phyloP scores from a whole-genome alignment of 1,139 yeast genomes.

The Lodderomyces margitis region DNA sequence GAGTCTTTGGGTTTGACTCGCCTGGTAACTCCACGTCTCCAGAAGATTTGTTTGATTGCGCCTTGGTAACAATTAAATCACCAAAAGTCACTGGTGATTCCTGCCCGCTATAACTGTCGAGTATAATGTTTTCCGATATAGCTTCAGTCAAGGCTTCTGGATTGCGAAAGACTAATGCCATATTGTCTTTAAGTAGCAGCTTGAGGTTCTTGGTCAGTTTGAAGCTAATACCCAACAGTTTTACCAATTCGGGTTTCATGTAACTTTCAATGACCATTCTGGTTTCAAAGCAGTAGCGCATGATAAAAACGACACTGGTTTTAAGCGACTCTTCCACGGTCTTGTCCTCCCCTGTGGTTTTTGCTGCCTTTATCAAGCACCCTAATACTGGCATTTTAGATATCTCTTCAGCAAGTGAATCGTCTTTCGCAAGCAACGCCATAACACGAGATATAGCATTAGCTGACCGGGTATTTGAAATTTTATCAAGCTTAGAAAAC shows the following conservation, averaged over 20 bases:
- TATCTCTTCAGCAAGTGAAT: slow-evolving; percentile 37
- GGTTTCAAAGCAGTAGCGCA: slow-evolving; percentile 73
- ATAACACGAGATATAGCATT: slow-evolving; percentile 24
- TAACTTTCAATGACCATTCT: slow-evolving; percentile 46
- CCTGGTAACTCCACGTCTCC: slow-evolving; percentile 33
- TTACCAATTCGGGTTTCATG: slow-evolving; percentile 49
- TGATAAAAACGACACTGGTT: slow-evolving; percentile 35
- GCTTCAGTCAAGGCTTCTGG: slow-evolving; percentile 55
- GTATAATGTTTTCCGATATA: slow-evolving; percentile 46
- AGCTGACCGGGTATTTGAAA: slow-evolving; percentile 10
- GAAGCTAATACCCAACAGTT: slow-evolving; percentile 25
- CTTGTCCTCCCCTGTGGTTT: slow-evolving; percentile 9
- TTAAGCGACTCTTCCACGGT: slow-evolving; percentile 13
- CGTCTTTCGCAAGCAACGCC: slow-evolving; percentile 51
- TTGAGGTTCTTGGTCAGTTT: slow-evolving; percentile 46
- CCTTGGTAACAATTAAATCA: slow-evolving; percentile 17
- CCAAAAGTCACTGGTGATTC: slow-evolving; percentile 15
- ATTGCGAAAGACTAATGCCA: slow-evolving; percentile 57
- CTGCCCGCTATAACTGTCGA: slow-evolving; percentile 43
- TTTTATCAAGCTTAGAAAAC: background rate
- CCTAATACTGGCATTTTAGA: slow-evolving; percentile 39
- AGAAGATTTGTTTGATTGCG: slow-evolving; percentile 15
- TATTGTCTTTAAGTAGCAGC: slow-evolving; percentile 52
- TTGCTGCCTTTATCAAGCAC: slow-evolving; percentile 17
- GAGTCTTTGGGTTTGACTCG: slow-evolving; percentile 10